These are phyloP conservation scores for Scedosporium boydii DNA, from an alignment of 2,329 filamentous ascomycete genomes.

Conservation along the genomic window DNA sequence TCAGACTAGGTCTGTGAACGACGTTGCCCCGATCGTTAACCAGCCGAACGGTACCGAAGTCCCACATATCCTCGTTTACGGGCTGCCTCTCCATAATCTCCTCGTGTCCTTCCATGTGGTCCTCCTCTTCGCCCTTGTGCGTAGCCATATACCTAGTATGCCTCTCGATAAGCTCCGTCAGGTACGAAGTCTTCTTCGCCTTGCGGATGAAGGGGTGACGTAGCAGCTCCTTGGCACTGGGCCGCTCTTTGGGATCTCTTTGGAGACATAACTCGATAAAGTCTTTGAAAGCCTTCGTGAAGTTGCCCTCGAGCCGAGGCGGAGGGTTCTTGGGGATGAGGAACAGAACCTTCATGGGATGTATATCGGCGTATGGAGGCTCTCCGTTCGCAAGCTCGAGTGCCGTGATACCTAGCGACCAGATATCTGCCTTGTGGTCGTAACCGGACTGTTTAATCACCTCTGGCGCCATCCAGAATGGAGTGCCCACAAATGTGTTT, in stretches of 20 bases:
- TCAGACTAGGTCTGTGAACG: slow-evolving; percentile 45
- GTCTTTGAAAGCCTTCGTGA: slow-evolving; percentile 74
- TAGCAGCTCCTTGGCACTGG: slow-evolving; percentile 76
- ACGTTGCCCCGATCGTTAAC: slow-evolving; percentile 56
- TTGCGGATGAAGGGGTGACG: slow-evolving; percentile 84
- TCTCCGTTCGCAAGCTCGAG: slow-evolving; percentile 87
- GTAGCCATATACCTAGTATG: slow-evolving; percentile 79
- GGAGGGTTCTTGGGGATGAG: slow-evolving; percentile 92
- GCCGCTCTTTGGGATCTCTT: slow-evolving; percentile 81
- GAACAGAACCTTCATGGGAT: slow-evolving; percentile 97
- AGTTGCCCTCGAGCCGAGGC: slow-evolving; percentile 70
- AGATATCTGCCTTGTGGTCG: slow-evolving; percentile 96
- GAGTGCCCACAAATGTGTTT: slow-evolving; percentile 96
- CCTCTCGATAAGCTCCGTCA: slow-evolving; percentile 91
- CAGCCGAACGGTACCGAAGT: slow-evolving; percentile 90
- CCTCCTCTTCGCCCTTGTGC: slow-evolving; percentile 61
- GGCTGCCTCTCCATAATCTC: slow-evolving; percentile 45
- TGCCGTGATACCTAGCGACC: slow-evolving; percentile 92
- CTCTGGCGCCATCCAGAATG: slow-evolving; percentile 99
- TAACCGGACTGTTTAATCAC: slow-evolving; percentile 98
- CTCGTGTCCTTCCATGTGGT: slow-evolving; percentile 43
- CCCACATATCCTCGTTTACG: slow-evolving; percentile 83
- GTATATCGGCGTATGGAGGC: slow-evolving; percentile 90
- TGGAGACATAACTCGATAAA: slow-evolving; percentile 77
- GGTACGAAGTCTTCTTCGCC: slow-evolving; percentile 91